phyloP scores from a whole-genome alignment of 2,329 filamentous ascomycete species.

The Colletotrichum caudatum region DNA sequence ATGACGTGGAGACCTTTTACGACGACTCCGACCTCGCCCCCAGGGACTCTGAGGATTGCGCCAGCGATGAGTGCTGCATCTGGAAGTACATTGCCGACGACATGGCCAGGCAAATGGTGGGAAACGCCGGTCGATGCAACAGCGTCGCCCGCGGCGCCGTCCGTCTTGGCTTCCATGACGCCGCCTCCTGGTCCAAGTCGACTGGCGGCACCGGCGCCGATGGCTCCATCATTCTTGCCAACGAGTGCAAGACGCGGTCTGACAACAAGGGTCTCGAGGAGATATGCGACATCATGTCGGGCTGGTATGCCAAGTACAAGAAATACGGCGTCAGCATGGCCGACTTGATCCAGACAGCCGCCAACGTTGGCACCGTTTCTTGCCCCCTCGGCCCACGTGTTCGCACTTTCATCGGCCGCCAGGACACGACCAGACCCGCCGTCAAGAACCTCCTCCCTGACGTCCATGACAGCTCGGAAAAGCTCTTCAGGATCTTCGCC shows the following conservation, averaged over 20 bases:
- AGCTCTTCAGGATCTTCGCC: conserved; percentile 61
- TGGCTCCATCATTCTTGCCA: conserved; percentile 57
- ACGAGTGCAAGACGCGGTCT: conserved; percentile 52
- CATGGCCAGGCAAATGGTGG: conserved; percentile 53
- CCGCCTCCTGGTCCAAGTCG: conserved; percentile 57
- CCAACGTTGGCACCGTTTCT: conserved; percentile 62
- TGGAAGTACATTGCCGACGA: conserved; percentile 59
- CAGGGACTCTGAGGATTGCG: conserved; percentile 48
- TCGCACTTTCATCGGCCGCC: conserved; percentile 63
- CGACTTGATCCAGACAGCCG: conserved; percentile 67
- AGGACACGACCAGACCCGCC: conserved; percentile 56
- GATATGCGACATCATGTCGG: conserved; percentile 55
- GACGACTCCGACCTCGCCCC: conserved; percentile 41
- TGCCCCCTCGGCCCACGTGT: conserved; percentile 61
- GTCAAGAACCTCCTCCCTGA: conserved; percentile 59
- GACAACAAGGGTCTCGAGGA: conserved; percentile 63
- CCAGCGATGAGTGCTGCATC: conserved; percentile 57
- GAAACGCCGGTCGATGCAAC: conserved; percentile 56
- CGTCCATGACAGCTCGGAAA: conserved; percentile 58
- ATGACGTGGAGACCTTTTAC: conserved; percentile 40
- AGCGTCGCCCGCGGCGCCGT: conserved; percentile 58
- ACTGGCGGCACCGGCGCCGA: conserved; percentile 59
- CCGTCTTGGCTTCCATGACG: conserved; percentile 63
- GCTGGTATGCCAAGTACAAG: conserved; percentile 57
- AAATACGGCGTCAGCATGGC: conserved; percentile 60